These are phyloP conservation scores for Chalaropsis ovoidea DNA, from an alignment of 2,329 filamentous ascomycete species.

Conservation along the genomic window DNA sequence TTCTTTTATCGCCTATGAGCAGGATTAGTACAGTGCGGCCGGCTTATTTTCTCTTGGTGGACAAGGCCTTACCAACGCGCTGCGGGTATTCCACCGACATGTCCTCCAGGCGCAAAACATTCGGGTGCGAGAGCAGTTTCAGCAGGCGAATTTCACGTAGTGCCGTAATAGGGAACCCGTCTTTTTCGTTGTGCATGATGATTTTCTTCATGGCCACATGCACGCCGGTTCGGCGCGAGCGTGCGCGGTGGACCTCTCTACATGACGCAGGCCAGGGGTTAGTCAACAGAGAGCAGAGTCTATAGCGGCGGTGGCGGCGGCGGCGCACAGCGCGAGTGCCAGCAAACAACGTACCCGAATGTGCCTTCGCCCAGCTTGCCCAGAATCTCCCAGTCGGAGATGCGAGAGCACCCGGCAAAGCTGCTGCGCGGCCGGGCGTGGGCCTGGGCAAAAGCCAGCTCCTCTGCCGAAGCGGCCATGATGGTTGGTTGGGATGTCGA, in stretches of 20 bases:
- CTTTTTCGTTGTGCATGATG: slow-evolving; percentile 98
- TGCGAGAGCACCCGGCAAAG: slow-evolving; percentile 77
- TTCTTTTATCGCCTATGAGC: slow-evolving; percentile 54
- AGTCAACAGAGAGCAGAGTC: slow-evolving; percentile 20
- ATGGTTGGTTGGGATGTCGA: not conserved
- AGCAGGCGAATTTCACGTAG: slow-evolving; percentile 95
- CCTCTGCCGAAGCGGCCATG: slow-evolving; percentile 17
- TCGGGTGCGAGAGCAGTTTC: slow-evolving; percentile 85
- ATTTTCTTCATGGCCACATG: slow-evolving; percentile 95
- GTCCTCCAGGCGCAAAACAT: slow-evolving; percentile 78
- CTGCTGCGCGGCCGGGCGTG: slow-evolving; percentile 47
- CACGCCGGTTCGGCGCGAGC: slow-evolving; percentile 60
- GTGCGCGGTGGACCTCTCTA: slow-evolving; percentile 77
- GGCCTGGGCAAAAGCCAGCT: slow-evolving; percentile 45
- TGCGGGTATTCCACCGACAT: slow-evolving; percentile 80
- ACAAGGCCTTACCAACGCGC: slow-evolving; percentile 43
- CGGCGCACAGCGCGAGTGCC: not conserved
- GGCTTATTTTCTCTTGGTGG: not conserved
- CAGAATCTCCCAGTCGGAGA: slow-evolving; percentile 67
- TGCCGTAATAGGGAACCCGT: slow-evolving; percentile 97
- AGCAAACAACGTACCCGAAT: slow-evolving; percentile 48
- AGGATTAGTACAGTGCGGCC: slow-evolving; percentile 2
- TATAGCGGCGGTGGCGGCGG: no score
- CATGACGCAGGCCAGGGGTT: slow-evolving; percentile 33
- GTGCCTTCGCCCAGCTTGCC: slow-evolving; percentile 89